These are phyloP conservation scores for Curvularia eragrostidis DNA, from an alignment of 2,329 filamentous ascomycete genomes.

Conservation along the genomic window DNA sequence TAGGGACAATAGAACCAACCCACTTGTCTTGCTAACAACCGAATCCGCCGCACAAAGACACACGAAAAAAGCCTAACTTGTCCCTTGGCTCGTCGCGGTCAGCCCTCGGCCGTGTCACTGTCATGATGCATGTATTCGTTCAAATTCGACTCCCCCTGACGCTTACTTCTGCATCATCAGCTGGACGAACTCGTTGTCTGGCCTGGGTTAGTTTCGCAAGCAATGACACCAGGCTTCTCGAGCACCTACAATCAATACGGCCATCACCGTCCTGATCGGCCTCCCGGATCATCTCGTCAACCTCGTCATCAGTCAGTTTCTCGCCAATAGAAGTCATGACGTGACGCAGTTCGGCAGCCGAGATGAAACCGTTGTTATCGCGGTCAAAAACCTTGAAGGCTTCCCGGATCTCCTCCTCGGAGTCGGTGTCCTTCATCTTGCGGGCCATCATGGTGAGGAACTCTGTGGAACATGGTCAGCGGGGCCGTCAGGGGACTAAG, in stretches of 20 bases:
- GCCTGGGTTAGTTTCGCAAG: constrained; percentile 6
- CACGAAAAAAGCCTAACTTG: constrained; percentile 13
- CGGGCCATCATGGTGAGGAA: constrained; percentile 72
- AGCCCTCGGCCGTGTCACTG: constrained; percentile 36
- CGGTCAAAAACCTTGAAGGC: constrained; percentile 72
- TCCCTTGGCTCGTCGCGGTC: constrained; percentile 37
- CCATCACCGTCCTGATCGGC: constrained; percentile 70
- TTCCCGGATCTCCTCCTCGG: constrained; percentile 69
- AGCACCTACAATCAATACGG: constrained; percentile 65
- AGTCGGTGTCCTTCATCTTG: constrained; percentile 67
- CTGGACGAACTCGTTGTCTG: constrained; percentile 64
- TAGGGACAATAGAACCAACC: constrained; percentile 10
- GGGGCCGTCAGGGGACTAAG: not conserved
- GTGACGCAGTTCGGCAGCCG: constrained; percentile 65
- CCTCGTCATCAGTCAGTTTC: constrained; percentile 67
- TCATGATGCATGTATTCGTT: constrained; percentile 42
- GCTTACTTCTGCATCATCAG: constrained; percentile 63
- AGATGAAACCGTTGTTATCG: constrained; percentile 71
- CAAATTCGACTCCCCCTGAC: constrained; percentile 27
- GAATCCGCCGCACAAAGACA: constrained; percentile 15
- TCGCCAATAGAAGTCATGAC: constrained; percentile 71
- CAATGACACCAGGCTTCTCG: not conserved
- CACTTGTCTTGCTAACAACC: constrained; percentile 12
- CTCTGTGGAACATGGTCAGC: constrained; percentile 50
- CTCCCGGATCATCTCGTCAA: constrained; percentile 70